These are phyloP conservation scores for Mimosa pudica DNA, from an alignment of 306 rosid species.

Conservation along the genomic window DNA sequence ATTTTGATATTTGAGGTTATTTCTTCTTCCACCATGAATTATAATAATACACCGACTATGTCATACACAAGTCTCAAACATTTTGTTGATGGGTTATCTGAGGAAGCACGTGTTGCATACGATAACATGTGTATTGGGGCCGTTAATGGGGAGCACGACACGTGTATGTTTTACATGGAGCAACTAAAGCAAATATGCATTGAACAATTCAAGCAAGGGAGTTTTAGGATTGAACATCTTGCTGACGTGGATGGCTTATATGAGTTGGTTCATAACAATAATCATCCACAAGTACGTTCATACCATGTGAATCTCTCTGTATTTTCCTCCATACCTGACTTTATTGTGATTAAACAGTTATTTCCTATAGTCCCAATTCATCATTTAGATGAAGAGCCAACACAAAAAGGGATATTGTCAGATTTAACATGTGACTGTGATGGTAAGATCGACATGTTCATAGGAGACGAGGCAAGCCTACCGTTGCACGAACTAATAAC, in stretches of 20 bases:
- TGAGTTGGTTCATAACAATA: constrained; percentile 58
- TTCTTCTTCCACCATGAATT: constrained; percentile 33
- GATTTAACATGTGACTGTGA: constrained; percentile 93
- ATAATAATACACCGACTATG: constrained; percentile 41
- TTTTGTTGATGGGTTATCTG: constrained; percentile 59
- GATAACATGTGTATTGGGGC: constrained; percentile 55
- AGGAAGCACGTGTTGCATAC: constrained; percentile 60
- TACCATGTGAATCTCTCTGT: constrained; percentile 81
- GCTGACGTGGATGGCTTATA: constrained; percentile 78
- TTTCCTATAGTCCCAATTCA: constrained; percentile 90
- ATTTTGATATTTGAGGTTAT: constrained; percentile 71
- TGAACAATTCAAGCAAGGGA: constrained; percentile 82
- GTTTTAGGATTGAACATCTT: constrained; percentile 70
- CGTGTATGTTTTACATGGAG: constrained; percentile 64
- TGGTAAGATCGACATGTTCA: constrained; percentile 84
- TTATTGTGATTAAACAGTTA: constrained; percentile 67
- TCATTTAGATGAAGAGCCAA: constrained; percentile 74
- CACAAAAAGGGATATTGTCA: constrained; percentile 61
- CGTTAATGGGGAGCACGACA: constrained; percentile 53
- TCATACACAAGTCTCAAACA: constrained; percentile 46
- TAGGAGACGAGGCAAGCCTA: constrained; percentile 71
- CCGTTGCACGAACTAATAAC: constrained; percentile 62
- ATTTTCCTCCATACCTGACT: constrained; percentile 83
- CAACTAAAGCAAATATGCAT: constrained; percentile 65
- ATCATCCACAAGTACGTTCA: constrained; percentile 50